Evolutionary conservation across 192 early-diverging fungal species (phyloP), one percentile per base, ranked within the genome.

Genomic region (Coemansia sp.): DNA sequence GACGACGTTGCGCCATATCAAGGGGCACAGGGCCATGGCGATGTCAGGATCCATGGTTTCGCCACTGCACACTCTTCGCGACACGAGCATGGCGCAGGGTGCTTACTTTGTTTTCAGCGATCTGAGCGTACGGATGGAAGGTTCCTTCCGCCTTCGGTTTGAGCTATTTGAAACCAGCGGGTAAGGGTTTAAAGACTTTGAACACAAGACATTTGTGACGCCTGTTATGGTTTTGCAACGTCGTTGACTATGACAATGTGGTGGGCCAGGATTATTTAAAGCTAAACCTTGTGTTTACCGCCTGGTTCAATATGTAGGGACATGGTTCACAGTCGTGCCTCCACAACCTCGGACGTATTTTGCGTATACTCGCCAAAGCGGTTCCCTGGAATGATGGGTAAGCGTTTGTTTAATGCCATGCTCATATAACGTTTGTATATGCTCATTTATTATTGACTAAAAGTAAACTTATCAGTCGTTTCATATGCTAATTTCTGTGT

Each of bases 91-190:
- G 62, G 45, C 35, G 11, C 91, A 92, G 66, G 93, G 93, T 15
- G 94, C 91, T 0, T 95, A 93, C 73, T 97, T 97, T 87, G 95
- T 97, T 22, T 98, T 96, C 73, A 92, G 93, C 48, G 95, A 98
- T 65, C 74, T 98, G 29, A 92, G 91, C 11, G 92, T 96, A 17
- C 79, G 95, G 23, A 91, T 94, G 87, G 94, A 96, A 66, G 95
- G 95, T 61, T 74, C 74, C 15, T 93, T 90, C 63, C 83, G 91
- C 9, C 82, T 94, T 19, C 87, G 84, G 81, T 89, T 96, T 60
- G 89, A 90, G 63, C 76, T 98, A 13, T 98, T 91, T 82, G 94
- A 98, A 70, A 92, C 94, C 38, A 82, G 85, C 32, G 87, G 84
- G 86, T 87, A 86, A 55, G 74, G 58, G 22, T 25, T 29, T 45